Base-by-base conservation (phyloP, 177 flowering plant genomes). In the Vitis hybrid region DNA sequence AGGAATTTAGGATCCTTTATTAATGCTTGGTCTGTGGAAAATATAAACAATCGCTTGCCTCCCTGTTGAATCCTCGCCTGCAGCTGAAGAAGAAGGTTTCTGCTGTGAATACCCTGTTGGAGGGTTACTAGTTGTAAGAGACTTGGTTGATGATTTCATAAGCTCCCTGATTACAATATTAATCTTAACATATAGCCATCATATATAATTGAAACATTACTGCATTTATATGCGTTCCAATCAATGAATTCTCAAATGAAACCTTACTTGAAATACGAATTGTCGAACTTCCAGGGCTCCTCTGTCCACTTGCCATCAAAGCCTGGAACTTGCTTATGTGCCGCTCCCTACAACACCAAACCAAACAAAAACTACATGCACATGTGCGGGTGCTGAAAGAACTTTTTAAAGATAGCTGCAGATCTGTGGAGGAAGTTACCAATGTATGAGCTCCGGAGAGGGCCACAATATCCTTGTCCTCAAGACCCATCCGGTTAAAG, bases 221-320 rank as follows among this genome's bases (percentile, higher is more conserved):
- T 53, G 6, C 56, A 53, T 15, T 53, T 15, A 14, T 13, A 2
- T 5, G 11, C 10, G 5, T 13, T 53, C 45, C 45, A 33, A 33
- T 33, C 7, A 33, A 33, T 33, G 45, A 12, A 52, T 56, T 65
- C 57, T 13, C 5, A 1, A 39, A 14, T 14, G n/a, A 45, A 64
- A 21, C 66, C 90, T 85, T 82, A 94, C 98, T 75, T 66, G 61
- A 89, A 94, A 70, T 92, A 94, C 8, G 95, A 88, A 75, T 94
- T 92, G 57, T 94, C 95, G 78, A 94, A 94, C 74, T 88, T 89
- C 70, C 86, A 69, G 62, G 97, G 97, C 18, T 94, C 90, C 64
- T 72, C 70, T 29, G 98, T 94, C 97, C 97, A 92, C 10, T 93
- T 79, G 26, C 97, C 97, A 2, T 87, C 94, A 82, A 89, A 91